These are phyloP conservation scores for Cordia subcordata DNA, from an alignment of 257 asterid species.

Conservation along the genomic window DNA sequence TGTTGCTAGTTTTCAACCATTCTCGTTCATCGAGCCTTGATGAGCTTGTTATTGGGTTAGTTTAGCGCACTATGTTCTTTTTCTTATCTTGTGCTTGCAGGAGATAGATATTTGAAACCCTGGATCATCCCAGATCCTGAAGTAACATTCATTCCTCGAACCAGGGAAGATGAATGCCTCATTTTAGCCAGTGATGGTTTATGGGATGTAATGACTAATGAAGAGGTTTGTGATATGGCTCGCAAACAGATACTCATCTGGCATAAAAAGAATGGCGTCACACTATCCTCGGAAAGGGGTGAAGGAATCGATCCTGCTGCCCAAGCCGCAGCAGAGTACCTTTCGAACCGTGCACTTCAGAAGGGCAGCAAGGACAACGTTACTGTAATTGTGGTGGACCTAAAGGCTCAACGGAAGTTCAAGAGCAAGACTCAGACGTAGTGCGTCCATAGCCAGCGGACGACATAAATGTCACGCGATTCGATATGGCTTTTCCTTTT, in stretches of 20 bases:
- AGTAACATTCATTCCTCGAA: slow-evolving; percentile 62
- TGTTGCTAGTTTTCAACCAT: too few relatives aligned
- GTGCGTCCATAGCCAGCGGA: not conserved
- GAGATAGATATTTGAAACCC: slow-evolving; percentile 88
- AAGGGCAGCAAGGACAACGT: slow-evolving; percentile 96
- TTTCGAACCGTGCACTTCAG: slow-evolving; percentile 72
- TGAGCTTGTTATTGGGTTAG: not conserved
- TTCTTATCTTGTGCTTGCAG: slow-evolving; percentile 32
- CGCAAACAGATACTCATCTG: slow-evolving; percentile 67
- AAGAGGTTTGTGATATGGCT: slow-evolving; percentile 82
- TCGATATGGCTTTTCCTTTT: not conserved
- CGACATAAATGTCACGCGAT: too few relatives aligned
- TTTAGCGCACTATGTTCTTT: not conserved
- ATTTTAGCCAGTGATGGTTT: slow-evolving; percentile 90
- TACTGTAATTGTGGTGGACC: slow-evolving; percentile 70
- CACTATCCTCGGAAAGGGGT: slow-evolving; percentile 49
- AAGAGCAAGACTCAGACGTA: slow-evolving; percentile 43
- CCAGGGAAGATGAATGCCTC: slow-evolving; percentile 75
- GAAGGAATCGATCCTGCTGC: slow-evolving; percentile 89
- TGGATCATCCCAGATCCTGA: slow-evolving; percentile 91
- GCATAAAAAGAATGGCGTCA: slow-evolving; percentile 59
- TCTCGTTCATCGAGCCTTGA: too few relatives aligned
- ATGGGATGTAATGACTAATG: slow-evolving; percentile 91
- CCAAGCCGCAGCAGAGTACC: slow-evolving; percentile 89
- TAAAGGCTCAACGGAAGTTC: slow-evolving; percentile 69